Conservation (phyloP, 495 filamentous ascomycete species). For the Hyaloscypha variabilis region DNA sequence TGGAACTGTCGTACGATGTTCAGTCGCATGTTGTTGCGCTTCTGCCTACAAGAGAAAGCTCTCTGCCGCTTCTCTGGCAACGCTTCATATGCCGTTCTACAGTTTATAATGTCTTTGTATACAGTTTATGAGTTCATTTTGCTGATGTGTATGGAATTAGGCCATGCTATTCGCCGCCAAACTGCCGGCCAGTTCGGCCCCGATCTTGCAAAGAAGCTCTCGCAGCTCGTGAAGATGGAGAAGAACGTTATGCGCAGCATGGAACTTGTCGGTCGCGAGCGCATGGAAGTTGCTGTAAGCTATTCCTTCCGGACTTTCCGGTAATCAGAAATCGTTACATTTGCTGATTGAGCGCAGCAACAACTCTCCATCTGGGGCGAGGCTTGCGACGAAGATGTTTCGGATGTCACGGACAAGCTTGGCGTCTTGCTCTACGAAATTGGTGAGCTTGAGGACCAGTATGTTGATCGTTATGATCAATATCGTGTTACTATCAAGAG, state of each 20-base stretch:
- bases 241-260: slow-evolving; percentile 99
- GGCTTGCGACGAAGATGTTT: slow-evolving; percentile 94
- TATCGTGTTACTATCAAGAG: slow-evolving; percentile 99
- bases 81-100: neutral
- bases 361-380: slow-evolving; percentile 99
- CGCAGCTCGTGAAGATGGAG: slow-evolving; percentile 99
- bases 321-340: neutral
- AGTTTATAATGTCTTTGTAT: slow-evolving; percentile 7
- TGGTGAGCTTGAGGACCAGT: slow-evolving; percentile 96
- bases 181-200: slow-evolving; percentile 94
- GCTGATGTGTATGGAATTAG: slow-evolving; percentile 45
- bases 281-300: slow-evolving; percentile 96
- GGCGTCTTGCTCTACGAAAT: slow-evolving; percentile 96
- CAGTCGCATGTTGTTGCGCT: slow-evolving; percentile 15
- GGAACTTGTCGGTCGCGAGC: slow-evolving; percentile 90
- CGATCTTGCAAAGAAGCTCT: slow-evolving; percentile 94
- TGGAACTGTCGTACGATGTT: slow-evolving; percentile 8
- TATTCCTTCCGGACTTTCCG: slow-evolving; percentile 2
- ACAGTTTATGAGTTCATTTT: slow-evolving; percentile 1
- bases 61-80: neutral
- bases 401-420: slow-evolving; percentile 98
- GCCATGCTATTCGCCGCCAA: slow-evolving; percentile 91
- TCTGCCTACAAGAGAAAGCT: neutral
- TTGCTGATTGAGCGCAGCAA: slow-evolving; percentile 58
- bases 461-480: slow-evolving; percentile 97